Evolutionary conservation across 306 rosid species (phyloP), one percentile per base, ranked within the genome.

Genomic region (Corylus americana): DNA sequence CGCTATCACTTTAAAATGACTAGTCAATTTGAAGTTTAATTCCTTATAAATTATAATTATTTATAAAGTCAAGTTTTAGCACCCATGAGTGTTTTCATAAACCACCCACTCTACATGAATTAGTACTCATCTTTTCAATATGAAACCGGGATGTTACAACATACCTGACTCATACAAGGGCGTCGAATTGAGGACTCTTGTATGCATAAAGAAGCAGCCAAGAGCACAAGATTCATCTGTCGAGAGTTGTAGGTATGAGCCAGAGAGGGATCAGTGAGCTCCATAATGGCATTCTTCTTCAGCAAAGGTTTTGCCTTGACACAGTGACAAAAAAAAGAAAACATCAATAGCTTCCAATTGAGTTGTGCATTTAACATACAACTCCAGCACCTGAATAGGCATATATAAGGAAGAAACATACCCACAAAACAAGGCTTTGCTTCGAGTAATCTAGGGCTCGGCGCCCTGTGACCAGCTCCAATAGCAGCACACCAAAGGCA

Each of bases 371-470:
- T 39, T 18, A 67, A 67, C 9, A 39, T 37, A 17, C 13, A 39
- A 39, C 27, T 10, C 47, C 63, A 25, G 18, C 42, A 29, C 45
- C 53, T 77, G 27, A 22, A 53, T 25, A n/a, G 18, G 68, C 27
- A 54, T 22, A 54, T 31, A 37, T 1, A 71, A 61, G 69, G 61
- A 59, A 42, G 49, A 67, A 48, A 70, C 84, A 64, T 85, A 93
- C 99, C 99, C 99, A 96, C 74, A 96, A 80, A 79, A 96, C 98
- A 61, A 96, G 97, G 86, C 99, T 96, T 81, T 91, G 98, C 78
- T 90, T 92, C 58, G 98, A 96, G 89, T 91, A 90, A 82, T 96
- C 98, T 48, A 96, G 94, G 57, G 99, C 99, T 76, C 97, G 86
- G 45, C 99, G 86, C 31, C 99, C 98, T 18, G 96, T 91, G 77